phyloP scores from a whole-genome alignment of 208 protist genomes.

The Crithidia bombi region DNA sequence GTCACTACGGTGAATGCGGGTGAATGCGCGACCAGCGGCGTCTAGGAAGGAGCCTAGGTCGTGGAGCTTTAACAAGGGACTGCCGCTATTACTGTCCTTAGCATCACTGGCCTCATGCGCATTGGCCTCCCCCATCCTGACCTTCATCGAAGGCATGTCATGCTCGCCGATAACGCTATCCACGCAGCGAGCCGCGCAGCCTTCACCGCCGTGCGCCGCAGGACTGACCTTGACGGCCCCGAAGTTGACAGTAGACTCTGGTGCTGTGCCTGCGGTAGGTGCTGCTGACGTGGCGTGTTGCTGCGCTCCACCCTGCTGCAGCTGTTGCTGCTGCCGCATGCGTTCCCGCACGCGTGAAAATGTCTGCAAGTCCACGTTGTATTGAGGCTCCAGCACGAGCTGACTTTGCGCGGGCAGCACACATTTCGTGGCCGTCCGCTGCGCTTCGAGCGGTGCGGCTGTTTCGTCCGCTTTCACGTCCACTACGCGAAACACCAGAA shows the following conservation, averaged over 20 bases:
- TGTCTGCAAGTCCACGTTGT: slow-evolving; percentile 41
- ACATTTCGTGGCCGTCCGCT: not conserved
- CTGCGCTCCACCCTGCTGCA: slow-evolving; percentile 6
- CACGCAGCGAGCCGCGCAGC: not conserved
- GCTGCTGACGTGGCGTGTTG: not conserved
- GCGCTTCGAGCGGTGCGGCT: not conserved
- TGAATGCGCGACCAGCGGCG: slow-evolving; percentile 21
- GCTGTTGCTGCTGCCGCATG: slow-evolving; percentile 22
- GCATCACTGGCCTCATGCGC: not conserved
- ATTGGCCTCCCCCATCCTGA: not conserved
- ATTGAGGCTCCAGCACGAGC: slow-evolving; percentile 39
- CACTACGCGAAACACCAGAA: slow-evolving; percentile 64
- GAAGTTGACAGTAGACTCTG: too few species aligned
- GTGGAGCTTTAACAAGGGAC: not conserved
- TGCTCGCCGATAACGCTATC: slow-evolving; percentile 1
- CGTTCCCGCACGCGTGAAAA: slow-evolving; percentile 33
- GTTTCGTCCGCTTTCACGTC: not conserved
- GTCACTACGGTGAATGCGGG: slow-evolving; percentile 23
- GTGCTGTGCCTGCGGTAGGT: not conserved
- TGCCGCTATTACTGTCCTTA: not conserved
- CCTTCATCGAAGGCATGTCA: not conserved
- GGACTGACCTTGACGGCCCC: too few species aligned
- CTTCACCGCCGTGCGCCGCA: too few species aligned
- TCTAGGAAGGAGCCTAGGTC: slow-evolving; percentile 26
- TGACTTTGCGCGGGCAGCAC: slow-evolving; percentile 29